Evolutionary conservation across 1,284 basidiomycete species (phyloP), one percentile per base, ranked within the genome.

Genomic region (Papiliotrema flavescens): DNA sequence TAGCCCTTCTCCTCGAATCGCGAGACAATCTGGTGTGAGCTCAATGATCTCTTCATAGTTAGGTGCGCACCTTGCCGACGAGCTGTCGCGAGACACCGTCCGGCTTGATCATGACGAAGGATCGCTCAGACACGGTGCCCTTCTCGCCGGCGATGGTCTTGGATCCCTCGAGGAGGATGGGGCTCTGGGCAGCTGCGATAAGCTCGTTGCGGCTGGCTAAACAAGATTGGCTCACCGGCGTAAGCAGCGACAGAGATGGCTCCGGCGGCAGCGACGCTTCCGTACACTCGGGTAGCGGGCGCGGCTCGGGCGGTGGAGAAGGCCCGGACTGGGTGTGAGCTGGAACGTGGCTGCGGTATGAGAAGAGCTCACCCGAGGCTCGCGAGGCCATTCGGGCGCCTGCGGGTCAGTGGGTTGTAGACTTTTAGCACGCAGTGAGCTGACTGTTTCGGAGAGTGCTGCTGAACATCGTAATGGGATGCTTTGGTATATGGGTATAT

Each of bases 101-200:
- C 22, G 73, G 73, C 64, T 75, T 71, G 69, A 73, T 72, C 78
- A 79, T 79, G 66, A 79, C 67, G 62, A 77, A 79, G 49, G 75
- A 76, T 52, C 74, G 66, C 67, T 79, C 77, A 35, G 69, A 63
- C 40, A 64, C 65, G 36, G 76, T 79, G 26, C 74, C 71, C 63
- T 76, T 73, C 64, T 77, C 75, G 41, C 78, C 78, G n/a, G 77
- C 76, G 52, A 78, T 76, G 56, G 76, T 77, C 65, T 70, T 72
- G 42, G 70, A 57, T 43, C 74, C 76, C 57, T 78, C 77, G 53
- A 77, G 70, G 50, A 62, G 48, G 39, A 63, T 46, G 24, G 66
- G 66, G 15, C 56, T 47, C 48, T 62, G 56, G 48, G 52, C 47
- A 46, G 51, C 63, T 67, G 39, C 15, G 34, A 48, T 1, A 24